These are phyloP conservation scores for Suillus americanus DNA, from an alignment of 768 basidiomycete genomes.

Conservation along the genomic window DNA sequence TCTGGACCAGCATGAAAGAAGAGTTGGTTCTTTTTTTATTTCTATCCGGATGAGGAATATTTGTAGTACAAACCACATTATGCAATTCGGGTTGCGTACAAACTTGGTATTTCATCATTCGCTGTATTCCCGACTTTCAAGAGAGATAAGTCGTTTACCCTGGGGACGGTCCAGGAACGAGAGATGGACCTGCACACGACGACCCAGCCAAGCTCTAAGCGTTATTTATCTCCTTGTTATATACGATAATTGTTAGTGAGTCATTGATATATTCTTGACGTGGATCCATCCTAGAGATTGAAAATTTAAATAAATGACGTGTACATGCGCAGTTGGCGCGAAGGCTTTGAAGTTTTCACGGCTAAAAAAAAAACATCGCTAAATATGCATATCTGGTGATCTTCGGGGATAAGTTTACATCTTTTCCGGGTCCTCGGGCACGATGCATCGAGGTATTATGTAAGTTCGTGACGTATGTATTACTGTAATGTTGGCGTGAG, in stretches of 20 bases:
- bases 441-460: too few relatives aligned
- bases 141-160: too few relatives aligned
- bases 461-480: too few relatives aligned
- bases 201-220: neutral
- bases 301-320: too few relatives aligned
- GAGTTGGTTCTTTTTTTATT: neutral
- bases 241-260: neutral
- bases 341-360: neutral
- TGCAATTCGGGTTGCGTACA: too few relatives aligned
- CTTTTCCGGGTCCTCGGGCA: neutral
- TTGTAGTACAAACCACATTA: too few relatives aligned
- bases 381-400: neutral
- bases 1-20: neutral
- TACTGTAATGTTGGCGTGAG: neutral
- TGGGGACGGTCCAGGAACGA: too few relatives aligned
- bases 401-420: neutral
- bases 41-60: too few relatives aligned
- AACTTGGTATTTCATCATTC: too few relatives aligned
- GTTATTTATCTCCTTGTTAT: neutral
- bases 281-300: neutral
- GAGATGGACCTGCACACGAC: neutral
- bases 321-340: too few relatives aligned
- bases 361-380: neutral
- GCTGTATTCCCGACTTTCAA: too few relatives aligned
- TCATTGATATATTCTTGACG: neutral